Evolutionary conservation across 306 rosid species (phyloP).

Genomic region (Acacia crassicarpa): DNA sequence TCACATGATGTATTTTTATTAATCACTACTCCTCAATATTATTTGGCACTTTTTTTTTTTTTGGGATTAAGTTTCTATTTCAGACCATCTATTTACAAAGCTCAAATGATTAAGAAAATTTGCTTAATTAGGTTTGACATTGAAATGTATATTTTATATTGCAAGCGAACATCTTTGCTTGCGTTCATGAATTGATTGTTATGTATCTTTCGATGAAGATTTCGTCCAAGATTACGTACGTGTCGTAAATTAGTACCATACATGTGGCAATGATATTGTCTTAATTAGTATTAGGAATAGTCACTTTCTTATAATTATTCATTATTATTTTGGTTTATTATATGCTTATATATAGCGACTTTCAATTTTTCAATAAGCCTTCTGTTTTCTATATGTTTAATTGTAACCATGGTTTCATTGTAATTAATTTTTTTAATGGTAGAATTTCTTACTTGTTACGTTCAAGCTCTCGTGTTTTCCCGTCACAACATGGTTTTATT

Average conservation of each 20-base stretch:
- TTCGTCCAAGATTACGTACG: neutral
- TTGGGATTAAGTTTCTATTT: neutral
- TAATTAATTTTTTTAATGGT: too few species aligned
- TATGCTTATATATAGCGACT: neutral
- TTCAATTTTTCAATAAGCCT: neutral
- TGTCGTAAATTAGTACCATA: neutral
- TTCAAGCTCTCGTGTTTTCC: neutral
- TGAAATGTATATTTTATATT: neutral
- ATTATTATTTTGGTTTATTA: neutral
- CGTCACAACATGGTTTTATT: neutral
- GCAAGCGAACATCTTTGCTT: neutral
- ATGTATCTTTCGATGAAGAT: neutral
- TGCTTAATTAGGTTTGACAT: neutral
- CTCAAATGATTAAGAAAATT: neutral
- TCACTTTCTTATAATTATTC: neutral
- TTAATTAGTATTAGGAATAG: neutral
- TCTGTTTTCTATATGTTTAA: neutral
- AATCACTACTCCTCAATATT: neutral
- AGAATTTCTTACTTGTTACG: too few species aligned
- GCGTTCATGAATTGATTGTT: neutral
- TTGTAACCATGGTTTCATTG: neutral
- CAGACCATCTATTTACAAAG: neutral
- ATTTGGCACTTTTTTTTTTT: neutral
- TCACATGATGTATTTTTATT: neutral
- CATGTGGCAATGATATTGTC: neutral